Evolutionary conservation across 208 protist genomes (phyloP).

Genomic region (Wallacemonas sp.): DNA sequence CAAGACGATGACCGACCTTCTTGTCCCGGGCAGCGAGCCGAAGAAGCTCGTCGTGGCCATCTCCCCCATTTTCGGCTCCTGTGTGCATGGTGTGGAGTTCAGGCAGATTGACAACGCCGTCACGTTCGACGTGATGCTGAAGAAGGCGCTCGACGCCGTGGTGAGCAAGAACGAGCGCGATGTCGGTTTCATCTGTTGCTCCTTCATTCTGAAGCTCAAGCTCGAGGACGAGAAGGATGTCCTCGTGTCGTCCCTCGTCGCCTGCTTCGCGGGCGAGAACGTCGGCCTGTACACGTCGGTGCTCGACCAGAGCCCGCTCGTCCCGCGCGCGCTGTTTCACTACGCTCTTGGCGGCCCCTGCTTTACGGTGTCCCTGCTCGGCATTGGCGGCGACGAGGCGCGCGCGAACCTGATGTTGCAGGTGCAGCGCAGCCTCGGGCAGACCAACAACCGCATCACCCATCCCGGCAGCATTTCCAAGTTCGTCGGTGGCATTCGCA

Average conservation of each 20-base stretch:
- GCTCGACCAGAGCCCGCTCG: conserved; percentile 61
- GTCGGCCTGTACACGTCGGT: conserved; percentile 69
- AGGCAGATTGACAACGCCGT: conserved; percentile 31
- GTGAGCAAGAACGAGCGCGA: conserved; percentile 41
- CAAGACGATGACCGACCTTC: conserved; percentile 62
- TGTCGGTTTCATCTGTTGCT: conserved; percentile 67
- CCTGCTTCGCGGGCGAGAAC: conserved; percentile 71
- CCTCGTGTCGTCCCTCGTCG: conserved; percentile 67
- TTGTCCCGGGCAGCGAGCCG: conserved; percentile 34
- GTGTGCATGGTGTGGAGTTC: conserved; percentile 67
- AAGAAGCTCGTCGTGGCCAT: conserved; percentile 79
- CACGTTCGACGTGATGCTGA: conserved; percentile 55
- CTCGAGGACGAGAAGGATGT: conserved; percentile 60
- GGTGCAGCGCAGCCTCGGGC: conserved; percentile 66
- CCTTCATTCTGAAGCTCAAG: conserved; percentile 70
- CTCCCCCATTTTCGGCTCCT: conserved; percentile 81
- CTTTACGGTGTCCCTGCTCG: conserved; percentile 75
- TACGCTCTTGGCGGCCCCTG: conserved; percentile 84
- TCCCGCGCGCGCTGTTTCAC: conserved; percentile 76
- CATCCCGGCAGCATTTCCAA: conserved; percentile 76
- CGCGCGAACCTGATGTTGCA: conserved; percentile 70
- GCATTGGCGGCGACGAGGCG: conserved; percentile 65
- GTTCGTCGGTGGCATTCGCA: conserved; percentile 71
- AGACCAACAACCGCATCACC: conserved; percentile 62
- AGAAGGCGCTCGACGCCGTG: conserved; percentile 38